A percentile compares a stretch with the other conserved stretches of the same genome.
These are phyloP conservation scores for Candida vartiovaarae DNA, from an alignment of 805 yeast genomes.

Conservation along the genomic window DNA sequence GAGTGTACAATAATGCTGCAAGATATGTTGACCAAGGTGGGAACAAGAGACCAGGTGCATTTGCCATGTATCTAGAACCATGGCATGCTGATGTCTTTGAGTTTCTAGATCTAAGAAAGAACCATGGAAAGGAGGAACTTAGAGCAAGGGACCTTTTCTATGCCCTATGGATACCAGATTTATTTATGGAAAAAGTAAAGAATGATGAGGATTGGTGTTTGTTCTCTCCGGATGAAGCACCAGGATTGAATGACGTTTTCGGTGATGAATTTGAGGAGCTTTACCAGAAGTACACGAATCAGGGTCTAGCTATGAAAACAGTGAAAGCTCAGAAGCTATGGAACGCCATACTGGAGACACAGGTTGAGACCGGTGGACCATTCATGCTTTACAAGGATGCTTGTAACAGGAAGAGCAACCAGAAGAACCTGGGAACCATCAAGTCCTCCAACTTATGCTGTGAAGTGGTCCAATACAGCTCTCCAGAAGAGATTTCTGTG, in stretches of 20 bases:
- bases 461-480: constrained; percentile 88
- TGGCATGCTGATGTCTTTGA: constrained; percentile 95
- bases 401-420: constrained; percentile 83
- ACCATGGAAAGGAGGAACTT: constrained; percentile 91
- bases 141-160: constrained; percentile 92
- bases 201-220: constrained; percentile 75
- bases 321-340: constrained; percentile 90
- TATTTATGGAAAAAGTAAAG: constrained; percentile 89
- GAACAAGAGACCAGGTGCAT: constrained; percentile 96
- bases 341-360: constrained; percentile 85
- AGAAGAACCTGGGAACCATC: constrained; percentile 85
- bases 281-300: constrained; percentile 65
- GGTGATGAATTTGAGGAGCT: constrained; percentile 78
- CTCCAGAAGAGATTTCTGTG: constrained; percentile 88
- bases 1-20: constrained; percentile 94
- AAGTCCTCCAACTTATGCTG: constrained; percentile 93
- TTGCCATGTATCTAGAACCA: constrained; percentile 90
- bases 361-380: constrained; percentile 95
- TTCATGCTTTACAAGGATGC: constrained; percentile 92
- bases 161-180: constrained; percentile 92
- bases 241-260: constrained; percentile 75
- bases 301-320: constrained; percentile 56
- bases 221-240: constrained; percentile 85
- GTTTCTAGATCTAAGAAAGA: constrained; percentile 79
- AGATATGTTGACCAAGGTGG: constrained; percentile 98